phyloP scores from a whole-genome alignment of 495 filamentous ascomycete genomes.

The Talaromyces wortmannii region DNA sequence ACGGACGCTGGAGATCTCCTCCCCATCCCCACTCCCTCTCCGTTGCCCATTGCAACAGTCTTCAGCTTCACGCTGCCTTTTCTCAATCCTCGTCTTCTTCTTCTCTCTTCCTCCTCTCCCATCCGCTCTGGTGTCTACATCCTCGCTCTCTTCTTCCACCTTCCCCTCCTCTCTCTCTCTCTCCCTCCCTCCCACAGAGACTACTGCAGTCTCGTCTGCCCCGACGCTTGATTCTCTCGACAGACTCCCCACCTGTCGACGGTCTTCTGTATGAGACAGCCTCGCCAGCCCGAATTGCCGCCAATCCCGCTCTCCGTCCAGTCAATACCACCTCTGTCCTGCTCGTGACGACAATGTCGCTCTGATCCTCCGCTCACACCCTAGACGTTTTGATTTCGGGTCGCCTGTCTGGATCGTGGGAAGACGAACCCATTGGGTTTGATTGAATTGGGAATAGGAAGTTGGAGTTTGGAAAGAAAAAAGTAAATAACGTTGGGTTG shows the following conservation, averaged over 20 bases:
- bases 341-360: not conserved
- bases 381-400: not conserved
- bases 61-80: constrained; percentile 42
- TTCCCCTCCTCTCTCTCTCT: constrained; percentile 13
- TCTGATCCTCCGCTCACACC: not conserved
- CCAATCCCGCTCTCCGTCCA: not conserved
- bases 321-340: not conserved
- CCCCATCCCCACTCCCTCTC: constrained; percentile 25
- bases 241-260: constrained; percentile 9
- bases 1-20: constrained; percentile 31
- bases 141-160: constrained; percentile 6
- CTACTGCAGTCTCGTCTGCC: not conserved
- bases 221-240: constrained; percentile 13
- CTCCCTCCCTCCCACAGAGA: constrained; percentile 3
- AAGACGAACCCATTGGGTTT: not conserved
- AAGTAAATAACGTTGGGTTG: not conserved
- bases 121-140: not conserved
- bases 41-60: constrained; percentile 47
- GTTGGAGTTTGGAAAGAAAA: not conserved
- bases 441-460: not conserved
- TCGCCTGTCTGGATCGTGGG: not conserved
- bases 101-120: not conserved
- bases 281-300: not conserved
- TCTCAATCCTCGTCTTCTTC: constrained; percentile 26
- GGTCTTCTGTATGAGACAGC: constrained; percentile 1